Percentiles rank a stretch among this genome's conserved stretches.
These are phyloP conservation scores for Nicotiana obtusifolia DNA, from an alignment of 257 asterid genomes.

Conservation along the genomic window DNA sequence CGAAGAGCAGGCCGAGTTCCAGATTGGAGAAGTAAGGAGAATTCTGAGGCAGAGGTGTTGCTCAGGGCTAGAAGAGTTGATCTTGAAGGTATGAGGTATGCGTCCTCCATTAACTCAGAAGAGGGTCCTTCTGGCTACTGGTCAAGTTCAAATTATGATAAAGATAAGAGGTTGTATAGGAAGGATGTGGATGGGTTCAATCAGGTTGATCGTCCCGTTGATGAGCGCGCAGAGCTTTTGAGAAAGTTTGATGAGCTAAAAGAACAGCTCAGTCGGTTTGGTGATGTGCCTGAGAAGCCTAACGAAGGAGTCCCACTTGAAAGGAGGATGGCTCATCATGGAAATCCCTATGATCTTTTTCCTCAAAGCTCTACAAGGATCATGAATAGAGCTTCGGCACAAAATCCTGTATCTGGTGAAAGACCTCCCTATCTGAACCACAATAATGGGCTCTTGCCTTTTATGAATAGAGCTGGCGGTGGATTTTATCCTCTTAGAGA, in stretches of 20 bases:
- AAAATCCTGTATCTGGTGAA: conserved; percentile 26
- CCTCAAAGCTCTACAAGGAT: conserved; percentile 31
- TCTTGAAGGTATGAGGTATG: conserved; percentile 18
- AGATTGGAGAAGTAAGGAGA: conserved; percentile 24
- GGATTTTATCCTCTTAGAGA: conserved; percentile 47
- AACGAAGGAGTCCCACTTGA: conserved; percentile 41
- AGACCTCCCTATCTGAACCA: conserved; percentile 36
- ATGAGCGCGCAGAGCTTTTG: conserved; percentile 58
- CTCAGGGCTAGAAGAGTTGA: conserved; percentile 25
- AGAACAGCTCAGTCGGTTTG: conserved; percentile 47
- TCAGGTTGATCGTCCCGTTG: conserved; percentile 32
- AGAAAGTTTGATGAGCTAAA: conserved; percentile 61
- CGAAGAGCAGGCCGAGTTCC: conserved; percentile 15
- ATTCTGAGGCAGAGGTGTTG: conserved; percentile 19
- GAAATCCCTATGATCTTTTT: conserved; percentile 28
- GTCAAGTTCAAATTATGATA: conserved; percentile 26
- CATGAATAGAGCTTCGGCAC: conserved; percentile 23
- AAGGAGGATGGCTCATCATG: conserved; percentile 33
- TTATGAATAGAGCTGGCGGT: conserved; percentile 29
- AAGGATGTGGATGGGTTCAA: conserved; percentile 26
- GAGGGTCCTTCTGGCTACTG: conserved; percentile 33
- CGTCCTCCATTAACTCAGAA: conserved; percentile 18
- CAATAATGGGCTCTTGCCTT: conserved; percentile 33
- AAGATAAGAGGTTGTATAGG: conserved; percentile 24
- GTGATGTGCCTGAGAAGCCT: conserved; percentile 42